Evolutionary conservation across 139 green algal species (phyloP).

Genomic region (Chlamydomonas incerta): DNA sequence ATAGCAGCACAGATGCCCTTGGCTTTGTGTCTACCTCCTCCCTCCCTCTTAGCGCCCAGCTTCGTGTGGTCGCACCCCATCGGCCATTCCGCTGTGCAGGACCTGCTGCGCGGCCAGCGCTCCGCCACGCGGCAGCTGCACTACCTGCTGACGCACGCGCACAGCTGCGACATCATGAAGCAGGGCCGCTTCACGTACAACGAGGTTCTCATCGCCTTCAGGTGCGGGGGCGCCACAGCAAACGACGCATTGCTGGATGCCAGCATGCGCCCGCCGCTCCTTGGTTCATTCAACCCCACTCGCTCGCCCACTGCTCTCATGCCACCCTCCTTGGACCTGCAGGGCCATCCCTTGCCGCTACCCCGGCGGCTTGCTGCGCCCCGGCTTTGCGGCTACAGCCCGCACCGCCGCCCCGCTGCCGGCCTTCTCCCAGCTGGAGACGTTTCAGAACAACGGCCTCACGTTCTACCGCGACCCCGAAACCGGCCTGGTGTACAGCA

Average conservation of each 20-base stretch:
- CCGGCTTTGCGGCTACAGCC: conserved; percentile 5
- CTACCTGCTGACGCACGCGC: conserved; percentile 45
- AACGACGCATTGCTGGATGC: neutral
- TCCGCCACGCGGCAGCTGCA: conserved; percentile 34
- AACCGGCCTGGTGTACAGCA: conserved; percentile 21
- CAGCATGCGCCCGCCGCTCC: too few relatives aligned
- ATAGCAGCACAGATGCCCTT: too few relatives aligned
- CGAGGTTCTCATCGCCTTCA: conserved; percentile 49
- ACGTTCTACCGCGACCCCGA: conserved; percentile 28
- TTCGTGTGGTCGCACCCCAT: too few relatives aligned
- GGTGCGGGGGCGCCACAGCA: neutral
- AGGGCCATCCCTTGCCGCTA: conserved; percentile 22
- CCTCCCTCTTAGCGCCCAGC: too few relatives aligned
- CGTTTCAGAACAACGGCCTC: neutral
- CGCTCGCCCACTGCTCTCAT: too few relatives aligned
- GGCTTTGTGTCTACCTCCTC: too few relatives aligned
- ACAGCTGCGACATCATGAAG: conserved; percentile 46
- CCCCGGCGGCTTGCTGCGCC: conserved; percentile 1
- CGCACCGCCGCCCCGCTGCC: neutral
- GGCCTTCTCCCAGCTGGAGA: conserved; percentile 4
- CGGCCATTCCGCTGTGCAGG: too few relatives aligned
- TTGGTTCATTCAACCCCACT: too few relatives aligned
- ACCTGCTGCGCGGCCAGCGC: neutral
- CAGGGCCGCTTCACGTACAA: conserved; percentile 50
- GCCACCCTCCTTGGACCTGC: neutral